Base-by-base conservation (phyloP, 306 rosid genomes). In the Lablab purpureus region DNA sequence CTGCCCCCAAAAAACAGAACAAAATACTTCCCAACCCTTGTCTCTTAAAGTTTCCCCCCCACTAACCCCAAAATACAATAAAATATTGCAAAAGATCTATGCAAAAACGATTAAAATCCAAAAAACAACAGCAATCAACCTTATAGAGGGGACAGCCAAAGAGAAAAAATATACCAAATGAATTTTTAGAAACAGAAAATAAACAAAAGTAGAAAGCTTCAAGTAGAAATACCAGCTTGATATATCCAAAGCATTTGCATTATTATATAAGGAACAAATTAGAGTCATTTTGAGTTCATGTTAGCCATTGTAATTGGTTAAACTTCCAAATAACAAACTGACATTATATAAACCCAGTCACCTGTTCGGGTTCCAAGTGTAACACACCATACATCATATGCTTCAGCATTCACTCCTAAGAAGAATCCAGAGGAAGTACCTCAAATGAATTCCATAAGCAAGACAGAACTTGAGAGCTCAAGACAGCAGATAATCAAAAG, bases 381-480 rank as follows among this genome's bases (percentile, higher is more conserved):
- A 78, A 74, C 46, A 74, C 72, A 82, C 52, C 28, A 69, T 51
- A 70, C 55, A 52, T 51, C 74, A 59, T 40, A 76, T 43, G 74
- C 72, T 62, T 69, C 72, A 78, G 81, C 82, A 69, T 78, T 78
- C 76, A 71, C 80, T 66, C 58, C 75, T 47, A 66, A 15, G 78
- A 80, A 21, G 63, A 67, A 82, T 70, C 81, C 60, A 71, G 73
- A 81, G 81, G 84, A 80, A 84, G 68, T 13, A 66, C 75, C 86
- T 82, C 80, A 82, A 80, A 73, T 55, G 78, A 81, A 74, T 79
- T 71, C 83, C 85, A 76, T 34, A 67, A 77, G 83, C 71, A 81
- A 74, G 76, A 84, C 64, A 83, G 64, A 86, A 81, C 83, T 72
- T 72, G 55, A 79, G 71, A 87, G 84, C 86, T 64, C 56, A 79